A percentile compares a stretch with the other conserved stretches of the same genome.
These are phyloP conservation scores for Colletotrichum chrysophilum DNA, from an alignment of 2,329 filamentous ascomycete species.

Conservation along the genomic window DNA sequence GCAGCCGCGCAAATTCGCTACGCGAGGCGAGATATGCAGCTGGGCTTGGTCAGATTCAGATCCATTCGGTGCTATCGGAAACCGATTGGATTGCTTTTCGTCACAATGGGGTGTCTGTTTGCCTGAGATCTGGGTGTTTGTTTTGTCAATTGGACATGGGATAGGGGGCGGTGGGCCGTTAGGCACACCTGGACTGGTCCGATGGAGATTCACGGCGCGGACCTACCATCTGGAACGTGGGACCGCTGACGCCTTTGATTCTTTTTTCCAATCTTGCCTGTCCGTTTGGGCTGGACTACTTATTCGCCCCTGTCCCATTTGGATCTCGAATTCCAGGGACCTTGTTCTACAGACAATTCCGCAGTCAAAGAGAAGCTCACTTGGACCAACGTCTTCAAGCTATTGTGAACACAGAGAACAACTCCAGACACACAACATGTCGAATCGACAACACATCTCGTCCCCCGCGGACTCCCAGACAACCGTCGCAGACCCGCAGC, in stretches of 20 bases:
- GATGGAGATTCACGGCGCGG: constrained; percentile 1
- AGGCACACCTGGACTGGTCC: background rate
- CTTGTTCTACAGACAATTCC: background rate
- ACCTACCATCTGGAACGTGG: background rate
- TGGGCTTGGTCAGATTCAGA: background rate
- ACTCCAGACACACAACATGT: background rate
- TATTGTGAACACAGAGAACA: background rate
- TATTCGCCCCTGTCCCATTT: background rate
- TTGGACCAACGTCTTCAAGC: background rate
- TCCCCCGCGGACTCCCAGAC: constrained; percentile 6
- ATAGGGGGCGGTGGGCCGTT: background rate
- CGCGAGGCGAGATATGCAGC: background rate
- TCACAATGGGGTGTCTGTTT: background rate
- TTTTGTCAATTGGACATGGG: background rate
- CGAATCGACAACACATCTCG: background rate
- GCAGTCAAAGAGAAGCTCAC: background rate
- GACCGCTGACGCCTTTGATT: background rate
- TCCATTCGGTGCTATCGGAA: background rate
- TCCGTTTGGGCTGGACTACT: background rate
- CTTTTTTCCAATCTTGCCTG: background rate
- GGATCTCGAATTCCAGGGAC: background rate
- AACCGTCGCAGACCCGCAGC: constrained; percentile 1
- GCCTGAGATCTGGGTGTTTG: background rate
- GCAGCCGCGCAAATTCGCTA: background rate
- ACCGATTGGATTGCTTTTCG: background rate